Percentiles rank a stretch among this genome's conserved stretches.
Evolutionary conservation across 495 filamentous ascomycete species (phyloP).

Genomic region (Talaromyces trachyspermus): DNA sequence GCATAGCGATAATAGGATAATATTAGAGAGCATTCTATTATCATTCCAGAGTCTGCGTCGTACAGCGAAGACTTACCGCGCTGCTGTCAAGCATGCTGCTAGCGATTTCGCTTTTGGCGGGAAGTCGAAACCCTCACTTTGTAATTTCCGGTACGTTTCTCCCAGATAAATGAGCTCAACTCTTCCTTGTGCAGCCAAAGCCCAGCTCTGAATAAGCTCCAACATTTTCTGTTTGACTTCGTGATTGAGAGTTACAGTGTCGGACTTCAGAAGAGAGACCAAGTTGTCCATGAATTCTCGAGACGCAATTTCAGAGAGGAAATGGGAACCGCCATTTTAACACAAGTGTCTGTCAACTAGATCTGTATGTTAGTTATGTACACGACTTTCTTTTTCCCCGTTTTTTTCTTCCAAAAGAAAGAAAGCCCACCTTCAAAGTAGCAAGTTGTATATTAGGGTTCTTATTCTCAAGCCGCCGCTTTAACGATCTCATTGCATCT

Average conservation of each 20-base stretch:
- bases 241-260: slow-evolving; percentile 66
- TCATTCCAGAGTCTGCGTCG: not conserved
- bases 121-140: slow-evolving; percentile 80
- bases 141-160: slow-evolving; percentile 75
- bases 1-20: slow-evolving; percentile 2
- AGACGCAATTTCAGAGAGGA: slow-evolving; percentile 88
- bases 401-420: not conserved
- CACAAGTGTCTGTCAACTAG: slow-evolving; percentile 91
- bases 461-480: slow-evolving; percentile 86
- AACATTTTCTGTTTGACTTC: slow-evolving; percentile 86
- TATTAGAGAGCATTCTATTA: not conserved
- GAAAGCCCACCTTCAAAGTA: slow-evolving; percentile 73
- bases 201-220: slow-evolving; percentile 90
- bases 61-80: slow-evolving; percentile 58
- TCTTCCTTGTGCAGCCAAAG: slow-evolving; percentile 79
- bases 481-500: slow-evolving; percentile 94
- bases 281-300: slow-evolving; percentile 98
- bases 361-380: slow-evolving; percentile 2
- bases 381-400: not conserved
- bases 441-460: slow-evolving; percentile 95
- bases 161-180: slow-evolving; percentile 77
- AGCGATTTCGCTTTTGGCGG: slow-evolving; percentile 78
- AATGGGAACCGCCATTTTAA: slow-evolving; percentile 98
- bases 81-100: slow-evolving; percentile 96
- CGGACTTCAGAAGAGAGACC: slow-evolving; percentile 78